Evolutionary conservation across 1,139 yeast species (phyloP), one percentile per base, ranked within the genome.

Genomic region (Candida sanyaensis): DNA sequence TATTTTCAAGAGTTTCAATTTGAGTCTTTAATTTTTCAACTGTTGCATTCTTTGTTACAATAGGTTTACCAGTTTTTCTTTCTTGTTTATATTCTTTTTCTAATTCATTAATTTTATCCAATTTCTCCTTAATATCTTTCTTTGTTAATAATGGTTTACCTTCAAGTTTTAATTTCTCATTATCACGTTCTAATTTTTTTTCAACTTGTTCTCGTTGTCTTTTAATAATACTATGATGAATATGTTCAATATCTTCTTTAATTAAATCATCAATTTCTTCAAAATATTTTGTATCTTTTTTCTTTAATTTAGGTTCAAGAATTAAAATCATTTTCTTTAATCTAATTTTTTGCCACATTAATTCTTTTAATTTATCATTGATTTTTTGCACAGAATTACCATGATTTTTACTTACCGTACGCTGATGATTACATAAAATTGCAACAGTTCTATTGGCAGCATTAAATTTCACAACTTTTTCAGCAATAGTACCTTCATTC

Each of bases 361-460:
- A 74, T 69, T 91, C 97, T 58, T 83, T 79, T 50, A 92, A 79
- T 59, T 78, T 84, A 48, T 88, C 96, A 54, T 75, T 81, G 45
- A 90, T 89, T 63, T 85, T 89, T 54, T 84, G 90, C 47, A 92
- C 88, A 5, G 91, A 77, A 17, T 81, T 80, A 37, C 88, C 93
- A 63, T 92, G 97, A 6, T 83, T 83, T 64, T 91, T 91, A 49
- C 92, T 82, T 21, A 91, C 92, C 26, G 96, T 83, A 69, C 97
- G 86, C 77, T 92, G 98, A 78, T 92, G 98, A 77, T 92, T 92
- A 88, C 98, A 92, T 60, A 92, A 75, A 53, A 92, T 90, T 9
- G 98, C 98, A 53, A 92, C 98, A 2, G 93, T 86, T 66, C 97
- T 81, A 64, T 92, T 92, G 3, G 98, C 98, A 11, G 97, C 97